A percentile compares a stretch with the other conserved stretches of the same genome.
Conservation (phyloP, 345 rosid species). For the Rhizophora apiculata region DNA sequence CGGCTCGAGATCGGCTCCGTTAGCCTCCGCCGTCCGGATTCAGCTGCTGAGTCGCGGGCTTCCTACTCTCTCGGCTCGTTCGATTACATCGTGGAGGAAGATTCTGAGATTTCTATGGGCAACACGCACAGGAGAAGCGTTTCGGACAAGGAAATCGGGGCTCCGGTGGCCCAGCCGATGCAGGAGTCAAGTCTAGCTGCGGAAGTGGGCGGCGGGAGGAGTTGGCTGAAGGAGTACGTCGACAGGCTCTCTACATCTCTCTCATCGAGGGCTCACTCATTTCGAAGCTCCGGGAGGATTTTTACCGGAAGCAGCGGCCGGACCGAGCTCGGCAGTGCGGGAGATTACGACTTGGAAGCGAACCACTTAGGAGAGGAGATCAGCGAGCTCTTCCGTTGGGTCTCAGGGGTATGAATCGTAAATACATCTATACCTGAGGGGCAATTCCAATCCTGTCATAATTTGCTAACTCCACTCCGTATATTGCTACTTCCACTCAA, state of each 20-base stretch:
- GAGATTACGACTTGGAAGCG: constrained; percentile 64
- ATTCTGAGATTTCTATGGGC: constrained; percentile 49
- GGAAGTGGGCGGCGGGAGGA: constrained; percentile 59
- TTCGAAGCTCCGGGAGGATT: constrained; percentile 76
- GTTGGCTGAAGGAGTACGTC: constrained; percentile 84
- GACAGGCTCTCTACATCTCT: constrained; percentile 66
- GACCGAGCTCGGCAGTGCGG: constrained; percentile 41
- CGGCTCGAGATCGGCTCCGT: constrained; percentile 89
- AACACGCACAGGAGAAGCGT: constrained; percentile 41
- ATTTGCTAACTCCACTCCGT: too few species aligned
- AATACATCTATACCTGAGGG: background rate
- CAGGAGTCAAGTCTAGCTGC: constrained; percentile 50
- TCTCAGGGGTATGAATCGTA: constrained; percentile 61
- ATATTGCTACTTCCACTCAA: constrained; percentile 6
- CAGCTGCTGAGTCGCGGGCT: constrained; percentile 29
- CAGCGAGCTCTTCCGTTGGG: constrained; percentile 86
- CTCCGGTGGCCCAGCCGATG: constrained; percentile 9
- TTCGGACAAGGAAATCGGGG: constrained; percentile 46
- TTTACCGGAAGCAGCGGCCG: constrained; percentile 81
- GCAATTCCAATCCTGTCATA: too few species aligned
- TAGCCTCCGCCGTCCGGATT: constrained; percentile 45
- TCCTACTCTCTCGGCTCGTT: constrained; percentile 84
- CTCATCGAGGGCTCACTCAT: constrained; percentile 70
- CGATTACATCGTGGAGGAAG: constrained; percentile 76
- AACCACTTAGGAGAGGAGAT: constrained; percentile 76